A percentile compares a stretch with the other conserved stretches of the same genome.
These are phyloP conservation scores for Alternaria sp. DNA, from an alignment of 2,329 filamentous ascomycete species.

Conservation along the genomic window DNA sequence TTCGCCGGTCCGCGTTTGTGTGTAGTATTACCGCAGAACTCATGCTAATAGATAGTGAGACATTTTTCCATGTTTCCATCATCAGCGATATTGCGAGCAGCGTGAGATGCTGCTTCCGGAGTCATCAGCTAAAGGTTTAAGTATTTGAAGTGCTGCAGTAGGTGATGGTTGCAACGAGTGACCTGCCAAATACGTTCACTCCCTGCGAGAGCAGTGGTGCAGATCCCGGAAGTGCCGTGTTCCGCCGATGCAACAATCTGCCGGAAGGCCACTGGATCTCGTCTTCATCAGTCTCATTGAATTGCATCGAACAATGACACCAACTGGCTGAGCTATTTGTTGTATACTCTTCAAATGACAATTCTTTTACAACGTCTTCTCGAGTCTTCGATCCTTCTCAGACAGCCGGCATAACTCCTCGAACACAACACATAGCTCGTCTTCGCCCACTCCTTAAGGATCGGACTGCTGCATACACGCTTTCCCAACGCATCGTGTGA, in stretches of 20 bases:
- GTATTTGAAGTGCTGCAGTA: neutral
- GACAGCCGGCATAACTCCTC: neutral
- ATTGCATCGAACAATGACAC: neutral
- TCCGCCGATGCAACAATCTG: neutral
- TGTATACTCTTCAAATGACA: neutral
- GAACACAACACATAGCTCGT: neutral
- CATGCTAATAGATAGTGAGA: neutral
- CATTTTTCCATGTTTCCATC: neutral
- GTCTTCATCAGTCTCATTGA: neutral
- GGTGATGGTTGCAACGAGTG: neutral
- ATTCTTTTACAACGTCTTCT: neutral
- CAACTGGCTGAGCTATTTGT: neutral
- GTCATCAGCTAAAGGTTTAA: neutral
- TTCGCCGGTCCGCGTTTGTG: neutral
- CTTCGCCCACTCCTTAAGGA: neutral
- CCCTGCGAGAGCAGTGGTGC: constrained; percentile 3
- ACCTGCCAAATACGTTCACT: constrained; percentile 3
- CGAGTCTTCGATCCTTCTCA: neutral
- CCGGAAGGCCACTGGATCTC: neutral
- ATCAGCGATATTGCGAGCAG: neutral
- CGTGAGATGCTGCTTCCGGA: neutral
- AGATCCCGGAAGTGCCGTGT: constrained; percentile 2
- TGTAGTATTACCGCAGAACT: neutral
- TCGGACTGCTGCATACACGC: neutral
- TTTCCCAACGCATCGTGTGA: neutral